Base-by-base conservation (phyloP, 23 red algal species). In the Chondrus crispus region DNA sequence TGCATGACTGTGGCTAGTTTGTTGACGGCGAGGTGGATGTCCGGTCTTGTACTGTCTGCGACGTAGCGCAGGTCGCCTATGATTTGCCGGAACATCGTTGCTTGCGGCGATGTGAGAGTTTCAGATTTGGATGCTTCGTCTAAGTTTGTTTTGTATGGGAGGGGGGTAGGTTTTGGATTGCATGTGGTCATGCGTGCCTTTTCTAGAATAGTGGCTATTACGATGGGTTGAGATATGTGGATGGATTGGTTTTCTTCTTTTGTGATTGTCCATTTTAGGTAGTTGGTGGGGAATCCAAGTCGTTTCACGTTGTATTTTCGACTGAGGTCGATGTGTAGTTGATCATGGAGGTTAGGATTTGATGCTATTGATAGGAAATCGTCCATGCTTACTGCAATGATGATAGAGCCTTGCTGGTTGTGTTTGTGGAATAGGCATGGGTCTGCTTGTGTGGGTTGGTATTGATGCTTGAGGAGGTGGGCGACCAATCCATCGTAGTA, bases 221-320 rank as follows among this genome's bases (percentile, higher is more conserved):
- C n/a, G 14, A 13, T 30, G 12, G 66, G 66, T 72, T 72, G 66
- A 13, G 66, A 72, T 13, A 72, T 72, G 66, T 72, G 66, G 32
- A 72, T 30, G 19, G 12, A 13, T 12, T 13, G 16, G 13, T 13
- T n/a, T 13, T 13, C 16, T 13, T 13, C 28, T 13, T 36, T 13
- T 12, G 66, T 72, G 32, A 72, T 36, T 13, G 66, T 86, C 82
- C 62, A 86, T n/a, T 62, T 62, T 4, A 86, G 11, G 37, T 70
- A 86, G 46, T 70, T 86, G 22, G 3, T 71, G n/a, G 82, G 82
- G 9, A 2, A 1, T 32, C 60, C 63, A 22, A 86, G 82, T 1
- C 63, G 60, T 13, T 86, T 86, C 37, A 86, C 36, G 37, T 1
- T 48, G 26, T 86, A 72, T 37, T 71, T 86, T 2, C 3, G 1